Evolutionary conservation across 495 filamentous ascomycete genomes (phyloP).

Genomic region (Hypoxylon fuscum): DNA sequence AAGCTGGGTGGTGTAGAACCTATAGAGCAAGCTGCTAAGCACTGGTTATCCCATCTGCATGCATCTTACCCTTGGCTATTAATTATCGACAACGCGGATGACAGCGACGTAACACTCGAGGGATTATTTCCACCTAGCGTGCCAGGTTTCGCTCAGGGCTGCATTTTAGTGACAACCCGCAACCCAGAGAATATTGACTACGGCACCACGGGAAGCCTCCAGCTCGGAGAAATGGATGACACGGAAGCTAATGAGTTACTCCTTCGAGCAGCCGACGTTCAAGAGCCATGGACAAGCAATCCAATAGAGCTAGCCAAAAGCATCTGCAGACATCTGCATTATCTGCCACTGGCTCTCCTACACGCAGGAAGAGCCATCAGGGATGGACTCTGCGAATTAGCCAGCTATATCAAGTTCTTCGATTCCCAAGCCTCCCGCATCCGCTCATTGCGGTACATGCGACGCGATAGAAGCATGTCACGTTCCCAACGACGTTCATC

Average conservation of each 20-base stretch:
- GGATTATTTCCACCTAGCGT: no score
- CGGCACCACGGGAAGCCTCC: slow-evolving; percentile 43
- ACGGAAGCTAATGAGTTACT: slow-evolving; percentile 51
- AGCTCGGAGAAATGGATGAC: slow-evolving; percentile 46
- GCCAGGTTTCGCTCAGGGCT: slow-evolving; percentile 37
- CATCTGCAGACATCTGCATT: slow-evolving; percentile 47
- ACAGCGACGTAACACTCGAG: slow-evolving; percentile 42
- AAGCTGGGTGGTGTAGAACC: slow-evolving; percentile 34
- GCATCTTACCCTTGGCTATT: slow-evolving; percentile 43
- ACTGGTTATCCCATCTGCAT: slow-evolving; percentile 43
- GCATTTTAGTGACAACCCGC: slow-evolving; percentile 52
- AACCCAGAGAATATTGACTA: slow-evolving; percentile 42
- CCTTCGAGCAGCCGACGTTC: slow-evolving; percentile 47
- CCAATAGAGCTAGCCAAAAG: slow-evolving; percentile 27
- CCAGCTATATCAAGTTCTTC: slow-evolving; percentile 45
- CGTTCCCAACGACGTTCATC: neutral
- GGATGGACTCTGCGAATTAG: slow-evolving; percentile 31
- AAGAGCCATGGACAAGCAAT: slow-evolving; percentile 30
- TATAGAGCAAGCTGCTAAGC: slow-evolving; percentile 39
- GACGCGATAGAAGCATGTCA: slow-evolving; percentile 26
- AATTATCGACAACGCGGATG: slow-evolving; percentile 54
- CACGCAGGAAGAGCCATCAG: slow-evolving; percentile 50
- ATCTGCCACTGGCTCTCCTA: slow-evolving; percentile 50
- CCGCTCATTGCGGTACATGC: slow-evolving; percentile 33
- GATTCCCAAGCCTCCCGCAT: slow-evolving; percentile 39